A percentile compares a stretch with the other conserved stretches of the same genome.
Evolutionary conservation across 805 yeast genomes (phyloP).

Genomic region (Candida namnaoensis): DNA sequence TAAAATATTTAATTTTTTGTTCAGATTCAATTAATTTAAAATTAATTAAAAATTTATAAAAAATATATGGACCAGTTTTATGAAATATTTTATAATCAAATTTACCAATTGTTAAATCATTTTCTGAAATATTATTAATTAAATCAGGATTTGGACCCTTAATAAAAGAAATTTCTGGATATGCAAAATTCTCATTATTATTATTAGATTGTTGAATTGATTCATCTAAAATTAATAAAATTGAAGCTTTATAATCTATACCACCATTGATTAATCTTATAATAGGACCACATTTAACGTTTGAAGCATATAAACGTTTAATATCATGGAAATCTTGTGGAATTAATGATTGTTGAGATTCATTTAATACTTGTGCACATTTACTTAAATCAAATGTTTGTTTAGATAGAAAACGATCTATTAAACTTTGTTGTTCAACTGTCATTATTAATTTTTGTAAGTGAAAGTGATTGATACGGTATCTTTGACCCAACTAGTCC

Average conservation of each 20-base stretch:
- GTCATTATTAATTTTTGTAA: background rate
- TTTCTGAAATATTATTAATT: slow-evolving; percentile 1
- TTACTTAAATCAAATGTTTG: background rate
- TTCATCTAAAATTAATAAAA: slow-evolving; percentile 48
- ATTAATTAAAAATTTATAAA: slow-evolving; percentile 58
- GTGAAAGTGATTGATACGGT: too few species aligned
- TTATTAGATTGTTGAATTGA: slow-evolving; percentile 10
- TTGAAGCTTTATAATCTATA: slow-evolving; percentile 55
- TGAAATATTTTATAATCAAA: slow-evolving; percentile 39
- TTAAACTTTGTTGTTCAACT: background rate
- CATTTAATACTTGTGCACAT: background rate
- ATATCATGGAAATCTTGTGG: background rate
- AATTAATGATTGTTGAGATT: slow-evolving; percentile 1
- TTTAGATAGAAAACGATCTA: background rate
- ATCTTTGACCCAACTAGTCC: too few species aligned
- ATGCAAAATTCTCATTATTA: too few species aligned
- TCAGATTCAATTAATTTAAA: slow-evolving; percentile 40
- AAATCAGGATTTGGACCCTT: slow-evolving; percentile 19
- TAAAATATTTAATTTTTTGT: slow-evolving; percentile 53
- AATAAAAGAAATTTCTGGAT: slow-evolving; percentile 15
- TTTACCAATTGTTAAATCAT: slow-evolving; percentile 25
- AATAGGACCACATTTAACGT: slow-evolving; percentile 69
- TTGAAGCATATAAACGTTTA: slow-evolving; percentile 15
- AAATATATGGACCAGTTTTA: slow-evolving; percentile 36
- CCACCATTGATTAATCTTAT: slow-evolving; percentile 44